Base-by-base conservation (phyloP, 805 yeast species). In the Starmerella davenportii region DNA sequence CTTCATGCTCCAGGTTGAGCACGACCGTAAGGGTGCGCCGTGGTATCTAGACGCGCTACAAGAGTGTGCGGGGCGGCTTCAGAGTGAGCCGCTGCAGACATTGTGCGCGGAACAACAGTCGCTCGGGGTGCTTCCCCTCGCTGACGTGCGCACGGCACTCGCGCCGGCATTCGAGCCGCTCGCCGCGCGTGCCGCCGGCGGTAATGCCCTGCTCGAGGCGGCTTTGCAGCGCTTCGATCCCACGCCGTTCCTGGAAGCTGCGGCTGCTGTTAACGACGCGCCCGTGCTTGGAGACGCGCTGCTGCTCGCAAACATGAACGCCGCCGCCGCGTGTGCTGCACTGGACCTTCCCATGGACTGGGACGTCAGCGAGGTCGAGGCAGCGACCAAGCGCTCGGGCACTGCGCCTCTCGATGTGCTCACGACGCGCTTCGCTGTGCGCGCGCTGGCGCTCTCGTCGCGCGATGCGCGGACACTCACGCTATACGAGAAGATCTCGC, bases 21-120 rank as follows among this genome's bases (percentile, higher is more conserved):
- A 61, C 36, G 80, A 76, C 51, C 64, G 69, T 0, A 59, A 64
- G 35, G 39, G 36, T 29, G 44, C 52, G 2, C 72, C 78, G 1
- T 53, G 59, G 25, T 76, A 74, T 46, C 66, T 71, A 46, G 84
- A 78, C 51, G 68, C 76, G 0, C 52, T 78, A 25, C 59, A 56
- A 5, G 65, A 57, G 30, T 59, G 76, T 29, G 67, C 77, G 0
- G 63, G 66, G n/a, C 47, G 57, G 0, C 63, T 72, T 39, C 57
- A 62, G 5, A 62, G 70, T 1, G 67, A 67, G 40, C 65, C 61
- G 32, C 51, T 76, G 21, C 62, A 63, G 38, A 48, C 58, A 20
- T 60, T 51, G 33, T 65, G 70, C 8, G 58, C 67, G 5, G 67
- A 67, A 32, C 58, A 71, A 23, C 55, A 63, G 24, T 68, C 73